phyloP scores from a whole-genome alignment of 2,329 filamentous ascomycete species.

The Venturia asperata region DNA sequence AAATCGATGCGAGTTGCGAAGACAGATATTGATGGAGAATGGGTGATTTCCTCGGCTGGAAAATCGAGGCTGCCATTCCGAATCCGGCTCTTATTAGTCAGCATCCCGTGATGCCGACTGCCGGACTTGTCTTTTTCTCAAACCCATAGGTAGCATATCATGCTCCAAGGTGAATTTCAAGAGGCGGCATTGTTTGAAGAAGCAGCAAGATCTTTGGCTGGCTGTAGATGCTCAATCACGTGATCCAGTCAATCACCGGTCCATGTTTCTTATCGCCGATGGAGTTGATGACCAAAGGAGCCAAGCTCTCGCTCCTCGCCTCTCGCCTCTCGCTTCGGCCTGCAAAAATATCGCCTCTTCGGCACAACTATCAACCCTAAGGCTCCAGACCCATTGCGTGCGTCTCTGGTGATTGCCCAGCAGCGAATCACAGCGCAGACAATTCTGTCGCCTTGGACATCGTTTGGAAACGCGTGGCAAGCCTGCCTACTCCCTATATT shows the following conservation, averaged over 20 bases:
- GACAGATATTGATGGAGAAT: background rate
- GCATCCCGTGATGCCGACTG: background rate
- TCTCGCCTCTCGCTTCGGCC: background rate
- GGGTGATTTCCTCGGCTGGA: too few relatives aligned
- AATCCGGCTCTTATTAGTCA: too few relatives aligned
- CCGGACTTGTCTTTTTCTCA: too few relatives aligned
- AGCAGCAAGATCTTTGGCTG: too few relatives aligned
- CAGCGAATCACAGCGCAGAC: conserved; percentile 6
- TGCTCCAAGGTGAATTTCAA: too few relatives aligned
- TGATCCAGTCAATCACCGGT: too few relatives aligned
- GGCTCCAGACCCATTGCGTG: background rate
- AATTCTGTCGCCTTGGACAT: conserved; percentile 9
- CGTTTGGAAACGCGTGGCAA: conserved; percentile 6
- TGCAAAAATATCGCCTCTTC: background rate
- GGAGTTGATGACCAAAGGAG: too few relatives aligned
- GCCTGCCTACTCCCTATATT: conserved; percentile 1
- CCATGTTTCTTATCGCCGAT: too few relatives aligned
- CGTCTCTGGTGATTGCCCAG: background rate
- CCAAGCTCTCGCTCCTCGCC: background rate
- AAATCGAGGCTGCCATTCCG: too few relatives aligned
- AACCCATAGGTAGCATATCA: too few relatives aligned
- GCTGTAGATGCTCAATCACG: too few relatives aligned
- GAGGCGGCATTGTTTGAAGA: too few relatives aligned
- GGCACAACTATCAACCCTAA: background rate
- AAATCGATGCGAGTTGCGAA: background rate